Conservation (phyloP, 495 filamentous ascomycete species). For the Penicillium pancosmium region DNA sequence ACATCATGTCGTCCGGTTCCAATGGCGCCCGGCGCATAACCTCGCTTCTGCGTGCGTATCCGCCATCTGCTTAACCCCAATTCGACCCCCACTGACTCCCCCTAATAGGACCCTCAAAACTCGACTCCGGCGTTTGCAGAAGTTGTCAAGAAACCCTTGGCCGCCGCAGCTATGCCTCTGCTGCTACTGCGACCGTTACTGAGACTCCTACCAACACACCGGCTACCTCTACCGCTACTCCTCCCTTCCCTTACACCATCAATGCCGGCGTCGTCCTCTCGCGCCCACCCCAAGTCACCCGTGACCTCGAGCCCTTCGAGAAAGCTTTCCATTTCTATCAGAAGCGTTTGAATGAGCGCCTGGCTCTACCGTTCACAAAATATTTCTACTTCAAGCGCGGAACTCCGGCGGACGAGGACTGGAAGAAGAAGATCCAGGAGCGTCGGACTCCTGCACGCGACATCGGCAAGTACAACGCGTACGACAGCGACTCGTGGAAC, state of each 20-base stretch:
- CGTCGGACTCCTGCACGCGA: conserved; percentile 77
- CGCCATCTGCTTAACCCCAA: background rate
- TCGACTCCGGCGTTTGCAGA: conserved; percentile 52
- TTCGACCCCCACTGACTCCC: conserved; percentile 8
- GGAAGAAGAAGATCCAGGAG: conserved; percentile 81
- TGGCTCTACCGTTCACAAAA: conserved; percentile 83
- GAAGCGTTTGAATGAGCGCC: conserved; percentile 91
- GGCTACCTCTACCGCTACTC: conserved; percentile 28
- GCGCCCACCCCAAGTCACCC: conserved; percentile 84
- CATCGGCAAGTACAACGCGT: conserved; percentile 83
- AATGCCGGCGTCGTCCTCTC: conserved; percentile 83
- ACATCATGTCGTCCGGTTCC: conserved; percentile 47
- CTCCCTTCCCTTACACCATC: conserved; percentile 60
- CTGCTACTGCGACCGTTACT: conserved; percentile 31
- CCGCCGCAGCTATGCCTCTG: conserved; percentile 49
- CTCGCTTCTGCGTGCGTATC: conserved; percentile 41
- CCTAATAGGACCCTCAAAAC: conserved; percentile 42
- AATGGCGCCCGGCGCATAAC: conserved; percentile 50
- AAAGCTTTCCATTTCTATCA: conserved; percentile 95
- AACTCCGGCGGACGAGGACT: conserved; percentile 82
- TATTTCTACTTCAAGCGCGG: conserved; percentile 96
- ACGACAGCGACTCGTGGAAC: conserved; percentile 80
- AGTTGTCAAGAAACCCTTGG: conserved; percentile 53
- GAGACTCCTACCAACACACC: conserved; percentile 31
- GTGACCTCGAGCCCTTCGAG: conserved; percentile 82